Percentiles rank a stretch among this genome's conserved stretches.
Conservation (phyloP, 2,329 filamentous ascomycete species). For the Magnaporthiopsis incrustans region DNA sequence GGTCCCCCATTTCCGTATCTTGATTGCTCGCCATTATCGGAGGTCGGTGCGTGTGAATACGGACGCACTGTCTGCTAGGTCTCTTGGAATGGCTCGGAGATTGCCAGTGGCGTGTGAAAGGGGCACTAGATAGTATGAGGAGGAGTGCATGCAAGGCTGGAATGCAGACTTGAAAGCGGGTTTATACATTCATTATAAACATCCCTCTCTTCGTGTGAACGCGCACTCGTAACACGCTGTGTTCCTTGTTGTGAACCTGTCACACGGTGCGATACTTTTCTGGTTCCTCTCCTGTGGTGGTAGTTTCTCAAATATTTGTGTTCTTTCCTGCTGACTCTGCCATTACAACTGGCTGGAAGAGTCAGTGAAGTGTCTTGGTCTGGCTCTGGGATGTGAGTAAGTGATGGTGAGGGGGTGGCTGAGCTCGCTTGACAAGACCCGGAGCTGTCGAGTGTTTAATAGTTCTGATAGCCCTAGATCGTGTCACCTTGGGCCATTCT, state of each 20-base stretch:
- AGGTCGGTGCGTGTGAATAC: neutral
- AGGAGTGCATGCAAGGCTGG: too few species aligned
- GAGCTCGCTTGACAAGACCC: too few species aligned
- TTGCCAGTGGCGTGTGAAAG: neutral
- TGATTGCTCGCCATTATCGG: neutral
- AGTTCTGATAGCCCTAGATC: too few species aligned
- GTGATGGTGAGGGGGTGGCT: too few species aligned
- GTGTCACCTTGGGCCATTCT: too few species aligned
- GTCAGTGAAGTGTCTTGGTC: too few species aligned
- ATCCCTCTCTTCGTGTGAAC: neutral
- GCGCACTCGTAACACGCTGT: neutral
- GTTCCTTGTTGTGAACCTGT: neutral
- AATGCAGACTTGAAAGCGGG: neutral
- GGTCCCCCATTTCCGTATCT: neutral
- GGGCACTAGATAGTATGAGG: too few species aligned
- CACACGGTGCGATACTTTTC: neutral
- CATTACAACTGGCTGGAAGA: neutral
- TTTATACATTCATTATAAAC: neutral
- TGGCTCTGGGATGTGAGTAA: too few species aligned
- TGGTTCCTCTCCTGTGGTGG: neutral
- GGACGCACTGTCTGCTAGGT: too few species aligned
- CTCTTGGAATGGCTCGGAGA: neutral
- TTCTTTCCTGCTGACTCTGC: neutral
- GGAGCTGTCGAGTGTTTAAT: too few species aligned
- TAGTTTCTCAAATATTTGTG: neutral